These are phyloP conservation scores for Hydrangea macrophylla DNA, from an alignment of 148 eudicot species.

Conservation along the genomic window DNA sequence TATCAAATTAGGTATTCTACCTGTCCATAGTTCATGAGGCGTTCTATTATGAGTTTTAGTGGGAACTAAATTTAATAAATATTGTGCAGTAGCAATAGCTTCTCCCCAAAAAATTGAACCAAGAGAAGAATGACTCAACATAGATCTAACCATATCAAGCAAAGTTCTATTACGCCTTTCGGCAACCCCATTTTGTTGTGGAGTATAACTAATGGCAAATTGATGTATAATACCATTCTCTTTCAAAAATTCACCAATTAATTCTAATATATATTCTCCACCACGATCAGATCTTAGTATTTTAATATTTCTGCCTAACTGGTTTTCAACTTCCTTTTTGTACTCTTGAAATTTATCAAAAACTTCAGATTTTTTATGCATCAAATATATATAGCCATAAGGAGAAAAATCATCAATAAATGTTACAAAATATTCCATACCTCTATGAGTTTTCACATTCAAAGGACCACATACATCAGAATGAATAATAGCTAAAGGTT, in stretches of 20 bases:
- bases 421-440: slow-evolving; percentile 1
- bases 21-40: background rate
- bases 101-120: background rate
- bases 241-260: background rate
- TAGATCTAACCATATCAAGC: too few relatives aligned
- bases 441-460: background rate
- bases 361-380: background rate
- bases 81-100: background rate
- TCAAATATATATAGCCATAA: background rate
- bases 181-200: too few relatives aligned
- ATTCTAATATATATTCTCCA: too few relatives aligned
- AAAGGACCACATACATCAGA: slow-evolving; percentile 2
- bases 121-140: background rate
- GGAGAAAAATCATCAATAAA: background rate
- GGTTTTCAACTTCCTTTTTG: background rate
- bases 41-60: background rate
- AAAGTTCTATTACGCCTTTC: too few relatives aligned
- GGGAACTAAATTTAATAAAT: background rate
- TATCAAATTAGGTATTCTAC: too few relatives aligned
- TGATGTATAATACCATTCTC: background rate
- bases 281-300: too few relatives aligned
- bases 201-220: background rate
- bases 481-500: background rate
- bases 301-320: too few relatives aligned
- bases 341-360: background rate